Evolutionary conservation across 768 basidiomycete genomes (phyloP).

Genomic region (Coprinellus micaceus): DNA sequence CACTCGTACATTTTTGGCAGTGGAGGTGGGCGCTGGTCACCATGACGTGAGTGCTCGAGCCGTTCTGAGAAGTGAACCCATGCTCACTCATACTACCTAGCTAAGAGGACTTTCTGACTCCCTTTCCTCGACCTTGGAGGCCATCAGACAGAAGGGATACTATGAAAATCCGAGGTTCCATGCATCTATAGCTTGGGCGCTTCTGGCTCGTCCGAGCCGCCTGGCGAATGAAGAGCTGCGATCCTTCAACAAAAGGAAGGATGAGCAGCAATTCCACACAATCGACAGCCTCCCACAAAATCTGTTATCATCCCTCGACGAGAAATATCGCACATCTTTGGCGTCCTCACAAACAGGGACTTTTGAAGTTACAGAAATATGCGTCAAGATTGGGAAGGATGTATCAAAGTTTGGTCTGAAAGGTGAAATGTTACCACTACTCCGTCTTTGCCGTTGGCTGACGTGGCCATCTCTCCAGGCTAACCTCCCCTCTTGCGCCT

Average conservation of each 20-base stretch:
- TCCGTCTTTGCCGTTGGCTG: neutral
- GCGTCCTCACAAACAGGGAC: conserved; percentile 41
- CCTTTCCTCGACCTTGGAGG: conserved; percentile 54
- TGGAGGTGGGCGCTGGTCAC: conserved; percentile 85
- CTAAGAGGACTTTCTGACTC: conserved; percentile 50
- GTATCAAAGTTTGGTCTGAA: conserved; percentile 43
- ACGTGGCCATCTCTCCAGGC: too few relatives aligned
- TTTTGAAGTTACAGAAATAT: conserved; percentile 53
- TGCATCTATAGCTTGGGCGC: conserved; percentile 84
- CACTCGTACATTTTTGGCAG: conserved; percentile 74
- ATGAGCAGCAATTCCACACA: conserved; percentile 48
- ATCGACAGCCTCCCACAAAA: conserved; percentile 50
- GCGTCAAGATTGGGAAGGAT: conserved; percentile 70
- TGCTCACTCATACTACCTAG: conserved; percentile 38
- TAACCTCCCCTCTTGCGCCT: too few relatives aligned
- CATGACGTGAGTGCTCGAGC: conserved; percentile 47
- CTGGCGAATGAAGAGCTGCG: too few relatives aligned
- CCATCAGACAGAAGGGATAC: conserved; percentile 72
- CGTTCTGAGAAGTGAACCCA: conserved; percentile 2
- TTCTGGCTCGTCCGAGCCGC: conserved; percentile 41
- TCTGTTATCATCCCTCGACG: conserved; percentile 49
- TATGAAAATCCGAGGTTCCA: conserved; percentile 84
- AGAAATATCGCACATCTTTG: conserved; percentile 39
- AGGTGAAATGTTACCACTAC: conserved; percentile 11
- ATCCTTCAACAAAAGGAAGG: too few relatives aligned